Percentiles rank a stretch among this genome's conserved stretches.
These are phyloP conservation scores for Calonectria pauciramosa DNA, from an alignment of 2,329 filamentous ascomycete species.

Conservation along the genomic window DNA sequence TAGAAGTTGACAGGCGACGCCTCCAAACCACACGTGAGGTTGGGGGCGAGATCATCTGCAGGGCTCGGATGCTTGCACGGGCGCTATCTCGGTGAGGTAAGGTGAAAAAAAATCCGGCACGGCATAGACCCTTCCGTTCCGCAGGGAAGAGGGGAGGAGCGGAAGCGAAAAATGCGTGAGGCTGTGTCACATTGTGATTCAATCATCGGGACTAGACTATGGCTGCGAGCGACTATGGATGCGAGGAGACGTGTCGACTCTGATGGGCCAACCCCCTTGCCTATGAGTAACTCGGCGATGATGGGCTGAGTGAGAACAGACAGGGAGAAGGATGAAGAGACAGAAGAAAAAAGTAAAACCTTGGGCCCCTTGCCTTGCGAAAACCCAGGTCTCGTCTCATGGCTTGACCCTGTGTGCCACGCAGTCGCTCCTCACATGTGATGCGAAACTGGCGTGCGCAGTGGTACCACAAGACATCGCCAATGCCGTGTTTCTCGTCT, in stretches of 20 bases:
- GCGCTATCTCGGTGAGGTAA: constrained; percentile 18
- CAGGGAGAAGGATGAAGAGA: background rate
- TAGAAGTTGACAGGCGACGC: constrained; percentile 11
- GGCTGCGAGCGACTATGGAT: background rate
- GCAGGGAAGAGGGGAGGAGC: constrained; percentile 10
- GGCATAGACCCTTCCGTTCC: background rate
- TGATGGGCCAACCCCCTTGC: constrained; percentile 1
- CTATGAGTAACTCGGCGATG: background rate
- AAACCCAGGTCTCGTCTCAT: background rate
- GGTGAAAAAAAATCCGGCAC: background rate
- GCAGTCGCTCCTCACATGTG: constrained; percentile 15
- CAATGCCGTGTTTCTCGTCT: constrained; percentile 16
- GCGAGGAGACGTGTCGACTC: background rate
- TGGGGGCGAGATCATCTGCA: constrained; percentile 34
- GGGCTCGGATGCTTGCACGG: constrained; percentile 3
- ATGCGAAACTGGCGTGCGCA: background rate
- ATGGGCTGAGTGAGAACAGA: background rate
- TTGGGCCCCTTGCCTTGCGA: background rate
- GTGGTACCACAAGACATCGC: constrained; percentile 24
- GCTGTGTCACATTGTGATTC: background rate
- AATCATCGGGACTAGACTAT: background rate
- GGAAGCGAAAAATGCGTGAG: background rate
- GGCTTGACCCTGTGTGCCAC: constrained; percentile 8
- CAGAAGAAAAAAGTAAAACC: background rate
- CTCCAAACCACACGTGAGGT: constrained; percentile 35